phyloP scores from a whole-genome alignment of 2,329 filamentous ascomycete genomes.

The Pezicula radicicola region DNA sequence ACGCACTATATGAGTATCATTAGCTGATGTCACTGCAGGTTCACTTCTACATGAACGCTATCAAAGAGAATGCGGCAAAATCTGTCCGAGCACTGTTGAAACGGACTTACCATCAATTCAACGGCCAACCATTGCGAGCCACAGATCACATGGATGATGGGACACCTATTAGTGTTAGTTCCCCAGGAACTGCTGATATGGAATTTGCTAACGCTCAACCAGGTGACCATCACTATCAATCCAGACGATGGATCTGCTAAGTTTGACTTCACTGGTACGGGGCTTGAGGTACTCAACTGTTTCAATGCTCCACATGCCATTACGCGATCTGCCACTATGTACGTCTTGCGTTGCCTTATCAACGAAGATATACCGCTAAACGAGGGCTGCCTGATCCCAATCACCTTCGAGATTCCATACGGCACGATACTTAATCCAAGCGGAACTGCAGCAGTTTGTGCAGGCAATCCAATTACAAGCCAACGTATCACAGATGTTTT shows the following conservation, averaged over 20 bases:
- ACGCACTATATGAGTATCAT: too few species aligned
- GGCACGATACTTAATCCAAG: conserved; percentile 70
- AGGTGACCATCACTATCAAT: conserved; percentile 69
- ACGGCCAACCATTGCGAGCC: conserved; percentile 63
- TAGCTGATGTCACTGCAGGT: conserved; percentile 29
- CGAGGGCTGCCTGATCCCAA: conserved; percentile 74
- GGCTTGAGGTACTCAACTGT: conserved; percentile 69
- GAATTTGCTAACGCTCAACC: neutral
- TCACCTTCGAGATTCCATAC: conserved; percentile 66
- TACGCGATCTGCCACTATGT: conserved; percentile 78
- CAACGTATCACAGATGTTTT: conserved; percentile 81
- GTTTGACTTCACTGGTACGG: conserved; percentile 74
- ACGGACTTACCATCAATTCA: conserved; percentile 60
- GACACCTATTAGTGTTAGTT: conserved; percentile 54
- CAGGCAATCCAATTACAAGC: conserved; percentile 74
- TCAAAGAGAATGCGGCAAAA: conserved; percentile 73
- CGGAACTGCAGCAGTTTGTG: conserved; percentile 72
- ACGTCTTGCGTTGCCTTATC: conserved; percentile 75
- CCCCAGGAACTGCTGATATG: too few species aligned
- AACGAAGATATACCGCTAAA: conserved; percentile 80
- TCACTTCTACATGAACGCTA: conserved; percentile 77
- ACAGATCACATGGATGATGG: conserved; percentile 84
- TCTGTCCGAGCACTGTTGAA: conserved; percentile 71
- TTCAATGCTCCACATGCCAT: conserved; percentile 77
- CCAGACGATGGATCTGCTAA: conserved; percentile 66